These are phyloP conservation scores for Neospermospora avenae DNA, from an alignment of 2,329 filamentous ascomycete genomes.

Conservation along the genomic window DNA sequence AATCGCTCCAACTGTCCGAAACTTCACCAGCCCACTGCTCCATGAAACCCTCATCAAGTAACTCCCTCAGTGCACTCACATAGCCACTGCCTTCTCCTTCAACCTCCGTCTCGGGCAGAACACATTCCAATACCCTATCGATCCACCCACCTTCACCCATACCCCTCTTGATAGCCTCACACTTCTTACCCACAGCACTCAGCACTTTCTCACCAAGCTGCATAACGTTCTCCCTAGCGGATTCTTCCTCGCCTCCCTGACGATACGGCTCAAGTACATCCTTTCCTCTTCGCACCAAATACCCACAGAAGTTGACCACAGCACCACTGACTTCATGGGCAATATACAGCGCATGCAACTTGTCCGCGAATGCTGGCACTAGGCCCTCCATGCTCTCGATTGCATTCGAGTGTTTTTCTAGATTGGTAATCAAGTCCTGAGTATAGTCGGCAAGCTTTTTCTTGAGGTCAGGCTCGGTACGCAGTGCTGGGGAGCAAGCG, in stretches of 20 bases:
- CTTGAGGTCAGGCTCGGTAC: conserved; percentile 17
- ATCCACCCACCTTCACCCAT: conserved; percentile 37
- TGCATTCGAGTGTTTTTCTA: conserved; percentile 15
- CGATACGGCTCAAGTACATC: conserved; percentile 12
- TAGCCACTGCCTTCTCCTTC: conserved; percentile 5
- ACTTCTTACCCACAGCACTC: conserved; percentile 22
- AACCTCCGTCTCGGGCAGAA: conserved; percentile 17
- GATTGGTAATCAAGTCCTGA: conserved; percentile 12
- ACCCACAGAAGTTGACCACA: conserved; percentile 21
- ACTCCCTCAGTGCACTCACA: conserved; percentile 20
- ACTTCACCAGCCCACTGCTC: conserved; percentile 35
- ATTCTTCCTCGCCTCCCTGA: conserved; percentile 16
- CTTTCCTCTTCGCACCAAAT: conserved; percentile 19
- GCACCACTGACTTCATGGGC: conserved; percentile 28
- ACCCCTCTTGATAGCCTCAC: conserved; percentile 26
- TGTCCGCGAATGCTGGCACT: conserved; percentile 21
- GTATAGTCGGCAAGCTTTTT: conserved; percentile 20
- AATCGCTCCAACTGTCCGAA: conserved; percentile 35
- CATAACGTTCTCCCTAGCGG: conserved; percentile 11
- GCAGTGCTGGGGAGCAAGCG: conserved; percentile 15
- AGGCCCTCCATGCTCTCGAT: conserved; percentile 13
- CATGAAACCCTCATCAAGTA: conserved; percentile 32
- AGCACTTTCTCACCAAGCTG: conserved; percentile 18
- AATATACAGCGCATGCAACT: conserved; percentile 32
- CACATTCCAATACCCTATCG: conserved; percentile 31